Percentiles rank a stretch among this genome's conserved stretches.
Evolutionary conservation across 1,284 basidiomycete species (phyloP).

Genomic region (Leccinum huronense): DNA sequence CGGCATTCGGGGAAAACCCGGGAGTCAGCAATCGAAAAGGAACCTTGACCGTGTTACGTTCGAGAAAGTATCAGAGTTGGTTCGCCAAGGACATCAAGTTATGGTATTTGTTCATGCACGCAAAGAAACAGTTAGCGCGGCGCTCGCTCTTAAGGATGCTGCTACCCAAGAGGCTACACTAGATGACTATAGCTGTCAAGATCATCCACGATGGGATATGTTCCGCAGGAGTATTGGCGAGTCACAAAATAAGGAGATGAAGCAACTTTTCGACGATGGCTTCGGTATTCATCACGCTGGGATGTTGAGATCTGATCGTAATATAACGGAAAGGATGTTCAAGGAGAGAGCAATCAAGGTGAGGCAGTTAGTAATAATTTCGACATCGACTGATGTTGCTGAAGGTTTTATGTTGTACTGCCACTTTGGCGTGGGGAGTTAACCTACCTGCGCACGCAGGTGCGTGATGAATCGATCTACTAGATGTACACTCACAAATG

Average conservation of each 20-base stretch:
- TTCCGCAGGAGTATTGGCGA: conserved; percentile 79
- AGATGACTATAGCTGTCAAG: conserved; percentile 79
- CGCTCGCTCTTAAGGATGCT: conserved; percentile 81
- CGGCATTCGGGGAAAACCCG: conserved; percentile 91
- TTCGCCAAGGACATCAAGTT: conserved; percentile 90
- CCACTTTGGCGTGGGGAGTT: conserved; percentile 99
- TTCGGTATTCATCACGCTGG: conserved; percentile 99
- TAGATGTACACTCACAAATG: conserved; percentile 15
- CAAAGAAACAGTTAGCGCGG: conserved; percentile 97
- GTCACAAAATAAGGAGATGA: conserved; percentile 96
- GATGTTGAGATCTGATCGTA: conserved; percentile 93
- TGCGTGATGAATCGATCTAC: conserved; percentile 34
- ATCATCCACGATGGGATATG: conserved; percentile 72
- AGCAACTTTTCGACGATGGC: conserved; percentile 86
- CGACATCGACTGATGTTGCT: conserved; percentile 11
- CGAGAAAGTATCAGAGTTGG: conserved; percentile 85
- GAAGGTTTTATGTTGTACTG: conserved; percentile 97
- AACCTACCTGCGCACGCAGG: conserved; percentile 98
- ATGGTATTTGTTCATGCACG: conserved; percentile 99
- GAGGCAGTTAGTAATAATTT: not conserved
- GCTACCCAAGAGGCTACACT: conserved; percentile 70
- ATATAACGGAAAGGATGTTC: conserved; percentile 96
- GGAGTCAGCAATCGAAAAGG: conserved; percentile 70
- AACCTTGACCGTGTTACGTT: conserved; percentile 92
- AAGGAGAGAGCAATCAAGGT: conserved; percentile 91